These are phyloP conservation scores for Kodamaea restingae DNA, from an alignment of 805 yeast genomes.

Conservation along the genomic window DNA sequence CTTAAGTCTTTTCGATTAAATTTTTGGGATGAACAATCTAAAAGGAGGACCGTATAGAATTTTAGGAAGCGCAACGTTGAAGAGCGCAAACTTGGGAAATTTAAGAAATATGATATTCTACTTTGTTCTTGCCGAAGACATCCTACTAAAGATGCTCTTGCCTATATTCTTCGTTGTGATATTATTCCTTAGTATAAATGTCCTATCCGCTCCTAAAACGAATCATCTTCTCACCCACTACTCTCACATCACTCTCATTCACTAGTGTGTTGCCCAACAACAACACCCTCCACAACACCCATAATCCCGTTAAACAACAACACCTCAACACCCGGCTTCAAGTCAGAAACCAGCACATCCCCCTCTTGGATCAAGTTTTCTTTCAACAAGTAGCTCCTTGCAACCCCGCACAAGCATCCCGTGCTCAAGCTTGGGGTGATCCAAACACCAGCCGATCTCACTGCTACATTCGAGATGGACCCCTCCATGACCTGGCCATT, in stretches of 20 bases:
- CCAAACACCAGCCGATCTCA: slow-evolving; percentile 52
- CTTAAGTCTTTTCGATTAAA: too few species aligned
- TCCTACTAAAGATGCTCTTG: too few species aligned
- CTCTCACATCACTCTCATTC: neutral
- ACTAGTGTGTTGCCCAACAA: slow-evolving; percentile 17
- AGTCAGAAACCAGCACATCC: slow-evolving; percentile 40
- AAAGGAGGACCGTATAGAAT: too few species aligned
- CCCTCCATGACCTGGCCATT: slow-evolving; percentile 70
- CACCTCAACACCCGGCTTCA: slow-evolving; percentile 64
- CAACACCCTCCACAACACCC: slow-evolving; percentile 67
- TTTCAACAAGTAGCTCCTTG: slow-evolving; percentile 58
- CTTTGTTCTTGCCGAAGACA: too few species aligned
- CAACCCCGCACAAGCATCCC: slow-evolving; percentile 86
- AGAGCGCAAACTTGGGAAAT: too few species aligned
- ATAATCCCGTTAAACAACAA: slow-evolving; percentile 76
- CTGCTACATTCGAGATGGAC: slow-evolving; percentile 75
- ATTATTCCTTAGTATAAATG: too few species aligned
- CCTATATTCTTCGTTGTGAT: too few species aligned
- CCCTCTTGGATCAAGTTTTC: slow-evolving; percentile 54
- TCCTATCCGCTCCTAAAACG: too few species aligned
- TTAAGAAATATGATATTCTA: too few species aligned
- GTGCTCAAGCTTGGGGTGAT: slow-evolving; percentile 72
- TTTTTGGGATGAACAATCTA: too few species aligned
- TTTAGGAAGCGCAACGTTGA: too few species aligned
- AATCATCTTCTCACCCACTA: neutral